Conservation (phyloP, 2,329 filamentous ascomycete genomes). For the Pochonia chlamydosporia region DNA sequence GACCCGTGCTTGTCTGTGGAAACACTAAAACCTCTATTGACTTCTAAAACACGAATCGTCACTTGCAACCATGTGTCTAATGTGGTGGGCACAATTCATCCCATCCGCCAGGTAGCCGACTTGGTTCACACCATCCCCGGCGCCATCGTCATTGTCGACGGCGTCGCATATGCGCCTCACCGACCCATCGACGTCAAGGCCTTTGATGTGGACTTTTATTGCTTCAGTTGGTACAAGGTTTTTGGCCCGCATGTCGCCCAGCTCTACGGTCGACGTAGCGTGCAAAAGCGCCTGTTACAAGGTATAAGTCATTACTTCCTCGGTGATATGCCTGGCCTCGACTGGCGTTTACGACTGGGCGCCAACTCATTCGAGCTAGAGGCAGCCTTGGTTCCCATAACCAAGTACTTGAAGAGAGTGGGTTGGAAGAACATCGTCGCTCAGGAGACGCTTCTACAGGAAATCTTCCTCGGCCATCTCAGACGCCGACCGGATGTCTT, state of each 20-base stretch:
- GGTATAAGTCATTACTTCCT: slow-evolving; percentile 64
- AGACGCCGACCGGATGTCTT: slow-evolving; percentile 39
- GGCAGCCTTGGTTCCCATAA: slow-evolving; percentile 52
- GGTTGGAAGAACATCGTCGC: slow-evolving; percentile 45
- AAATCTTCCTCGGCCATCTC: slow-evolving; percentile 54
- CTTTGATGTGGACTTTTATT: slow-evolving; percentile 68
- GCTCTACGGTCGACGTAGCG: slow-evolving; percentile 57
- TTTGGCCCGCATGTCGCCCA: slow-evolving; percentile 71
- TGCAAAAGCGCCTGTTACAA: slow-evolving; percentile 48
- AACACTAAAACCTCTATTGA: slow-evolving; percentile 54
- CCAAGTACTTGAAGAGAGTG: slow-evolving; percentile 50
- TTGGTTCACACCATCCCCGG: slow-evolving; percentile 38
- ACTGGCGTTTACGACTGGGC: slow-evolving; percentile 63
- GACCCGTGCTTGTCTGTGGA: slow-evolving; percentile 26
- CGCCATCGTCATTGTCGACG: slow-evolving; percentile 67
- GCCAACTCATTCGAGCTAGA: slow-evolving; percentile 67
- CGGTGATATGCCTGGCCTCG: slow-evolving; percentile 46
- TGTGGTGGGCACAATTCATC: slow-evolving; percentile 62
- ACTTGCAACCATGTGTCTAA: slow-evolving; percentile 70
- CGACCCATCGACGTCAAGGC: slow-evolving; percentile 61
- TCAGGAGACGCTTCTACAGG: slow-evolving; percentile 58
- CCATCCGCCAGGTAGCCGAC: slow-evolving; percentile 47
- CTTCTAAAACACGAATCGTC: slow-evolving; percentile 61
- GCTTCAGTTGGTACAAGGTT: slow-evolving; percentile 80
- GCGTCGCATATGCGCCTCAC: slow-evolving; percentile 72